Conservation (phyloP, 768 basidiomycete genomes). For the Collybia sp. region DNA sequence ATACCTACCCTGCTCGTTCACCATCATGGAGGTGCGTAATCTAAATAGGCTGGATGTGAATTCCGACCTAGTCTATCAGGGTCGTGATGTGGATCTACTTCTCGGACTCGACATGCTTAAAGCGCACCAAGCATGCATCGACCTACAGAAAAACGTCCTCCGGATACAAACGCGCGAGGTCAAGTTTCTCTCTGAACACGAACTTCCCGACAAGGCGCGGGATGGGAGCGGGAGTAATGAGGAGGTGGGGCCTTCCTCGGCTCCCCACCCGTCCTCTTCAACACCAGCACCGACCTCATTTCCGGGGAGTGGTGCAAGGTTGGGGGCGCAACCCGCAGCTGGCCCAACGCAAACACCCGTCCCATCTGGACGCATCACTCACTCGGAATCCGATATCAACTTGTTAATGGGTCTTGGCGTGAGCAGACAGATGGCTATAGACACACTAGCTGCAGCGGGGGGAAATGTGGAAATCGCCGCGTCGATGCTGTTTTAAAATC, state of each 20-base stretch:
- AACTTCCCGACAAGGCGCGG: conserved; percentile 81
- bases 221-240: conserved; percentile 22
- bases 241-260: conserved; percentile 16
- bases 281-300: conserved; percentile 33
- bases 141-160: conserved; percentile 83
- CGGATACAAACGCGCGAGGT: conserved; percentile 93
- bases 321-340: conserved; percentile 41
- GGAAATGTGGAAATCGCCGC: conserved; percentile 90
- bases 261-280: conserved; percentile 11
- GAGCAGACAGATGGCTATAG: conserved; percentile 71
- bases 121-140: conserved; percentile 94
- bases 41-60: not conserved
- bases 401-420: conserved; percentile 77
- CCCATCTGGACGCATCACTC: conserved; percentile 10
- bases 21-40: conserved; percentile 81
- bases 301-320: conserved; percentile 64
- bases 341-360: conserved; percentile 17
- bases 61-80: conserved; percentile 35
- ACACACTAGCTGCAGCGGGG: conserved; percentile 68
- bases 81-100: conserved; percentile 89
- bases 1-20: conserved; percentile 85
- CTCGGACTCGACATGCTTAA: conserved; percentile 99
- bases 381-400: conserved; percentile 59
- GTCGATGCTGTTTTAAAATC: conserved; percentile 66
- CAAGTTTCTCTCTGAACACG: conserved; percentile 87